phyloP scores from a whole-genome alignment of 345 rosid genomes.

The Pseudoturritis turrita region DNA sequence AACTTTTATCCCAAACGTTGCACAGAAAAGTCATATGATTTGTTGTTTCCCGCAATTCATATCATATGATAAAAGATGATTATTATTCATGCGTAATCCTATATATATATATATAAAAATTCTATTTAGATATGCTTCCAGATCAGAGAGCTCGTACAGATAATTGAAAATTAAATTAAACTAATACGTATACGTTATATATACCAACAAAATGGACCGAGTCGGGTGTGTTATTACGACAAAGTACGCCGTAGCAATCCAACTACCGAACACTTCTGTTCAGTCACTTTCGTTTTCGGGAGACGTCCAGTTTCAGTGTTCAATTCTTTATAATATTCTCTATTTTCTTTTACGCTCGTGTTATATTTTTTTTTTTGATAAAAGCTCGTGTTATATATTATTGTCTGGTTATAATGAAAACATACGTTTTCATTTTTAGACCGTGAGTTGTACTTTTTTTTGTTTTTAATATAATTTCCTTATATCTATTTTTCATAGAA shows the following conservation, averaged over 20 bases:
- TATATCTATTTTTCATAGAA: not conserved
- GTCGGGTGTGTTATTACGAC: not conserved
- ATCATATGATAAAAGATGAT: not conserved
- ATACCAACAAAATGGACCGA: not conserved
- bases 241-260: conserved; percentile 15
- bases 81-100: not conserved
- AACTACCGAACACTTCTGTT: conserved; percentile 9
- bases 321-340: conserved; percentile 11
- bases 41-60: too few relatives aligned
- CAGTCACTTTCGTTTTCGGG: conserved; percentile 19
- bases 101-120: not conserved
- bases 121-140: not conserved
- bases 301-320: conserved; percentile 25
- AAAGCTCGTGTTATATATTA: not conserved
- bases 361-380: too few relatives aligned
- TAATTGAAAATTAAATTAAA: not conserved
- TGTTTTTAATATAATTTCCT: too few relatives aligned
- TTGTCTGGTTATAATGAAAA: not conserved
- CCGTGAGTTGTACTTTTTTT: too few relatives aligned
- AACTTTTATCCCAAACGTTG: not conserved
- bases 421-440: not conserved
- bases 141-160: not conserved
- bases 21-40: not conserved
- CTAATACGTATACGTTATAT: not conserved
- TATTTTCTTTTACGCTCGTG: not conserved